phyloP scores from a whole-genome alignment of 305 asterid genomes.

The Fraxinus floribunda region DNA sequence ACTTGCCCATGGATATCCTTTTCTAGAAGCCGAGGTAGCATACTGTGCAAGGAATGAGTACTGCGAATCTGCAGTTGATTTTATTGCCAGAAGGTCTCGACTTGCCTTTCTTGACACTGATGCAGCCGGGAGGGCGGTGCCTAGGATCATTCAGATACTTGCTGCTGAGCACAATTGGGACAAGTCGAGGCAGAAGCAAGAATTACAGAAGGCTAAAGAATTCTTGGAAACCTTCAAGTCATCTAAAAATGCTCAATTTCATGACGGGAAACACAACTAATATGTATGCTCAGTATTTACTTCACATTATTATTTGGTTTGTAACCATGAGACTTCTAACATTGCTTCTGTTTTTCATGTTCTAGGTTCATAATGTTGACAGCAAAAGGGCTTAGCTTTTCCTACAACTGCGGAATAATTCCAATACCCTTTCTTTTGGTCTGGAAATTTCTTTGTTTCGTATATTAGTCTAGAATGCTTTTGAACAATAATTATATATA shows the following conservation, averaged over 20 bases:
- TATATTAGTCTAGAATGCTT: background rate
- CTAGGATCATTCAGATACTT: slow-evolving; percentile 71
- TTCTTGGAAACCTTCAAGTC: slow-evolving; percentile 94
- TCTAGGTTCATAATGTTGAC: slow-evolving; percentile 33
- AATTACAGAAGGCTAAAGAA: slow-evolving; percentile 51
- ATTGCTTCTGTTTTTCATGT: background rate
- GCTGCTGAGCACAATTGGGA: slow-evolving; percentile 89
- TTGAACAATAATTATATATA: background rate
- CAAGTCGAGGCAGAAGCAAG: slow-evolving; percentile 69
- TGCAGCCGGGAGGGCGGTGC: slow-evolving; percentile 85
- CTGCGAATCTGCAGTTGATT: slow-evolving; percentile 93
- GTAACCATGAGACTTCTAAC: background rate
- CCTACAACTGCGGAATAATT: background rate
- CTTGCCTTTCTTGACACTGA: slow-evolving; percentile 97
- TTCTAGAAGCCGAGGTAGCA: slow-evolving; percentile 95
- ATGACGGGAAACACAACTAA: slow-evolving; percentile 85
- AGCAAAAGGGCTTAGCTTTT: slow-evolving; percentile 11
- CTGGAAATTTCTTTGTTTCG: background rate
- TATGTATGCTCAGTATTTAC: slow-evolving; percentile 24
- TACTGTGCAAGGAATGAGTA: slow-evolving; percentile 93
- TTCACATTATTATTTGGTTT: background rate
- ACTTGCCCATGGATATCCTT: slow-evolving; percentile 95
- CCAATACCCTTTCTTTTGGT: background rate
- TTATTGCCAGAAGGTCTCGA: slow-evolving; percentile 90
- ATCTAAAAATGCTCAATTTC: slow-evolving; percentile 80